phyloP scores from a whole-genome alignment of 805 yeast species.

The Sungouiozyma ichnusensis region DNA sequence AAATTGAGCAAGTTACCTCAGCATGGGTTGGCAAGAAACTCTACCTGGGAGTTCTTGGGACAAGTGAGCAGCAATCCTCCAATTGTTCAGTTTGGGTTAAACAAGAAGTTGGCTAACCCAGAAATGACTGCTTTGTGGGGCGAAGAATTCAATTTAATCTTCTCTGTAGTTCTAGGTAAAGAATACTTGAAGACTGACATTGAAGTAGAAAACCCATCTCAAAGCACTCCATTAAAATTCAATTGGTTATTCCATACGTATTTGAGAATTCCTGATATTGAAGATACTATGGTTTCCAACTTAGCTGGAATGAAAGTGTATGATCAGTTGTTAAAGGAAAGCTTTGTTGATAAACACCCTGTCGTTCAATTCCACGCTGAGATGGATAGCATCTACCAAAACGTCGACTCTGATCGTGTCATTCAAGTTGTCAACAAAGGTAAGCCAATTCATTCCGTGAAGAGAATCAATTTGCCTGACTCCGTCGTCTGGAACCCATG shows the following conservation, averaged over 20 bases:
- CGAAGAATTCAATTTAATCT: constrained; percentile 65
- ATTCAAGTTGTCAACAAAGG: constrained; percentile 66
- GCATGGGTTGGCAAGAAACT: constrained; percentile 91
- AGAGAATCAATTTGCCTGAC: constrained; percentile 52
- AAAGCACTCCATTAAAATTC: constrained; percentile 53
- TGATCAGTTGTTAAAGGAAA: constrained; percentile 62
- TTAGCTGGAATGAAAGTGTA: constrained; percentile 59
- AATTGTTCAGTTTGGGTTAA: constrained; percentile 80
- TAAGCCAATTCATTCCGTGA: constrained; percentile 56
- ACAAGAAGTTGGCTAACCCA: constrained; percentile 68
- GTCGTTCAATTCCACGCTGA: constrained; percentile 65
- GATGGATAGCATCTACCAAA: constrained; percentile 73
- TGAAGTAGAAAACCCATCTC: constrained; percentile 65
- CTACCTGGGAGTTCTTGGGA: constrained; percentile 90
- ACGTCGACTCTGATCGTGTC: constrained; percentile 41
- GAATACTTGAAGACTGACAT: constrained; percentile 56
- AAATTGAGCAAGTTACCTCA: constrained; percentile 67
- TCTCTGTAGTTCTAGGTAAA: constrained; percentile 51
- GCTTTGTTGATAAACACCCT: constrained; percentile 64
- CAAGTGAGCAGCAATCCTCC: constrained; percentile 61
- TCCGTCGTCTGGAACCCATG: constrained; percentile 98
- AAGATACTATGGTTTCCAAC: constrained; percentile 67
- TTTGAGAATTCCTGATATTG: constrained; percentile 63
- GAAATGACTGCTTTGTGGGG: constrained; percentile 55
- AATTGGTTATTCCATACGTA: constrained; percentile 95